Base-by-base conservation (phyloP, 352 stramenopile species). In the Phytopythium mirpurense region DNA sequence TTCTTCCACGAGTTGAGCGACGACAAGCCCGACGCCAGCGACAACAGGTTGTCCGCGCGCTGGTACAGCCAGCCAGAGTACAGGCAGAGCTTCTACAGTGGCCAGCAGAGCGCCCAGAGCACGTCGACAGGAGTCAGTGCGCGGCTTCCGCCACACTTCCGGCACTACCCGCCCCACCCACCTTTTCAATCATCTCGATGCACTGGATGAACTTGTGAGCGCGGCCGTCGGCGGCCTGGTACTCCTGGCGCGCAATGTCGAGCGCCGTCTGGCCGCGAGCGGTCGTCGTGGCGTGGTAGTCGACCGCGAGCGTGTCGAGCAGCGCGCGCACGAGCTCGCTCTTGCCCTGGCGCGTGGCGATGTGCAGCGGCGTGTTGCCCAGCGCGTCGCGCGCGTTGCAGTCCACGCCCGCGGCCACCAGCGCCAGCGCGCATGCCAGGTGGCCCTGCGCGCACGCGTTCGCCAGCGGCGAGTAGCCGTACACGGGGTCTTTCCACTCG, bases 1-100 rank as follows among this genome's bases (percentile, higher is more conserved):
- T 80, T 78, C 61, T 88, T 93, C 84, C 84, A 95, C 50, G 82
- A 90, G 42, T 90, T 79, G 27, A 95, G 62, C 38, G 72, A 63
- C n/a, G 78, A 74, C 15, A 92, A 59, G 0, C 82, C 80, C 3
- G 82, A 89, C 7, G 79, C 74, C 56, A 88, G 68, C 9, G 84
- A 95, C 29, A 92, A 57, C 45, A 93, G 59, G 45, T 90, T 95
- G 57, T 95, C 84, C 4, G 80, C 63, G 55, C 83, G 77, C 64
- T 90, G 74, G 64, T 92, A 82, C 11, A 95, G 51, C 84, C 84
- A 95, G 0, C 80, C 82, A 14, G 80, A 86, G 69, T 90, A 88
- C 10, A 93, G 56, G 41, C 78, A 90, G 0, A 90, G 62, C 82
- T 87, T 88, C 79, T 93, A 29, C 8, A 51, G 29, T 16, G 19